Evolutionary conservation across 441 rosid genomes (phyloP).

Genomic region (Pelargonium citronellum): DNA sequence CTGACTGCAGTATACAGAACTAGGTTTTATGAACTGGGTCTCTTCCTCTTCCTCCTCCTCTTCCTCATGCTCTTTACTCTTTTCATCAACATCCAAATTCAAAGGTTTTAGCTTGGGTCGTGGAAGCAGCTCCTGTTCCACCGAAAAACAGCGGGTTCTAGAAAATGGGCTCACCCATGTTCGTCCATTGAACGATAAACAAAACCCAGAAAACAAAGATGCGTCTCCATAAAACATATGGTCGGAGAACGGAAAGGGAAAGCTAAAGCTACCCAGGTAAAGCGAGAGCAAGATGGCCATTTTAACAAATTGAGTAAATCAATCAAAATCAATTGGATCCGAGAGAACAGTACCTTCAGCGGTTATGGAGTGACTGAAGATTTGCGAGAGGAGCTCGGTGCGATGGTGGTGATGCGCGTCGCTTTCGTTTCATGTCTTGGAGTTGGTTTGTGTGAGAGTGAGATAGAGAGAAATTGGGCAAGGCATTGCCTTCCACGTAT

Average conservation of each 20-base stretch:
- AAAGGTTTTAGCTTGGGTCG: constrained; percentile 47
- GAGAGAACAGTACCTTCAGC: background rate
- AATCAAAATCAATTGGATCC: background rate
- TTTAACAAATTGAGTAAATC: background rate
- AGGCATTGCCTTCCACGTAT: constrained; percentile 4
- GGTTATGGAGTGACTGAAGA: background rate
- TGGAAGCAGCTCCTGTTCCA: constrained; percentile 44
- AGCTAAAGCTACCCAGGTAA: constrained; percentile 34
- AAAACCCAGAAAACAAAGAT: constrained; percentile 22
- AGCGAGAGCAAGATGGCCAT: constrained; percentile 62
- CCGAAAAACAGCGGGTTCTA: constrained; percentile 40
- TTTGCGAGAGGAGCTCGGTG: background rate
- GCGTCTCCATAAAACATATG: constrained; percentile 22
- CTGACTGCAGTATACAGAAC: constrained; percentile 57
- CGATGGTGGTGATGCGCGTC: background rate
- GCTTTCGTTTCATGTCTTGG: background rate
- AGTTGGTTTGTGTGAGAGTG: background rate
- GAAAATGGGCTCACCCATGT: constrained; percentile 40
- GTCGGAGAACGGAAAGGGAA: constrained; percentile 26
- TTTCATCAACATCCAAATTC: constrained; percentile 23
- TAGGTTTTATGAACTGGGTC: constrained; percentile 35
- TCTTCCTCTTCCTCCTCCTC: constrained; percentile 16
- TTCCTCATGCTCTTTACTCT: background rate
- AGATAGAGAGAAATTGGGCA: background rate
- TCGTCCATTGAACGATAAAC: constrained; percentile 12